Percentiles rank a stretch among this genome's conserved stretches.
These are phyloP conservation scores for Paecilomyces niveus DNA, from an alignment of 2,329 filamentous ascomycete species.

Conservation along the genomic window DNA sequence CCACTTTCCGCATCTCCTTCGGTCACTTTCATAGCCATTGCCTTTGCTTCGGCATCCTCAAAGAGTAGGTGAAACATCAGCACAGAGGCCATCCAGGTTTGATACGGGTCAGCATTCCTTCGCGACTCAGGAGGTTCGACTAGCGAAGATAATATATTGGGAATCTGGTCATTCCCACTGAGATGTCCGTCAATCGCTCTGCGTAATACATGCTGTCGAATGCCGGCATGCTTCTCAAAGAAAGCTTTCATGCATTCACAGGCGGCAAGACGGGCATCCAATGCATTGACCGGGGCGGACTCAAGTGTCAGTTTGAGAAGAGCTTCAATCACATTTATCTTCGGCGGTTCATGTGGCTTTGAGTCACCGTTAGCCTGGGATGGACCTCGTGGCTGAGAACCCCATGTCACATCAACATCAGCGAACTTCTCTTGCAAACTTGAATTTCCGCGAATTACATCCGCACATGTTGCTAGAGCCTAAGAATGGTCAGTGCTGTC, in stretches of 20 bases:
- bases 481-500: constrained; percentile 26
- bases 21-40: constrained; percentile 69
- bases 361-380: constrained; percentile 27
- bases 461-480: constrained; percentile 78
- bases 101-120: constrained; percentile 70
- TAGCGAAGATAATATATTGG: constrained; percentile 81
- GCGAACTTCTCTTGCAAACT: constrained; percentile 83
- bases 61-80: constrained; percentile 80
- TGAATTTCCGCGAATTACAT: constrained; percentile 76
- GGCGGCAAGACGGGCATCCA: constrained; percentile 76
- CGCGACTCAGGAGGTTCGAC: constrained; percentile 58
- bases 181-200: constrained; percentile 83
- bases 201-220: constrained; percentile 76
- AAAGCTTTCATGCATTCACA: constrained; percentile 92
- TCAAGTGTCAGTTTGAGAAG: constrained; percentile 75
- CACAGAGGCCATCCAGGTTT: constrained; percentile 81
- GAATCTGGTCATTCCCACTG: constrained; percentile 69
- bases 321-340: constrained; percentile 88
- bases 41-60: constrained; percentile 73
- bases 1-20: constrained; percentile 85
- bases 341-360: constrained; percentile 44
- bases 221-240: constrained; percentile 71
- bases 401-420: constrained; percentile 63
- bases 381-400: constrained; percentile 15
- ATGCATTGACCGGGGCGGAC: constrained; percentile 57